Percentiles rank a stretch among this genome's conserved stretches.
phyloP scores from a whole-genome alignment of 106 monocot species.

The Dendrobium nobile region DNA sequence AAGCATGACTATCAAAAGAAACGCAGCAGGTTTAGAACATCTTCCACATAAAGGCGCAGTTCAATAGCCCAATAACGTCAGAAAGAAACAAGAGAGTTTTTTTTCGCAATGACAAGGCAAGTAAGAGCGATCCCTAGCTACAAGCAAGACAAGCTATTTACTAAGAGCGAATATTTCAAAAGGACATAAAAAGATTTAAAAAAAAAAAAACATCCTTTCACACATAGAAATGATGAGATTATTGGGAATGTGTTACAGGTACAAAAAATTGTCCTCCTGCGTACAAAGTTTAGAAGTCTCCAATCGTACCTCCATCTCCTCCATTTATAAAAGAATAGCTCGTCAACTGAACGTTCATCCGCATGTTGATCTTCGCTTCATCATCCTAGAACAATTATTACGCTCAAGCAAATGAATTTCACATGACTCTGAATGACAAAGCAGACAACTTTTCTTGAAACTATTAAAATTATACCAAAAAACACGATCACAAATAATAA shows the following conservation, averaged over 20 bases:
- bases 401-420: background rate
- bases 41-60: background rate
- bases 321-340: constrained; percentile 34
- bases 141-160: background rate
- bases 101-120: background rate
- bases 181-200: no score
- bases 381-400: constrained; percentile 15
- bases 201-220: background rate
- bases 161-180: background rate
- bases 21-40: background rate
- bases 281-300: background rate
- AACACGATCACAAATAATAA: background rate
- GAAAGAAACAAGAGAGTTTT: background rate
- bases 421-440: background rate
- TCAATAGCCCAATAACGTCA: background rate
- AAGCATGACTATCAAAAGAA: background rate
- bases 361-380: constrained; percentile 15
- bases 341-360: constrained; percentile 31
- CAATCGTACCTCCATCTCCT: constrained; percentile 18
- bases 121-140: background rate
- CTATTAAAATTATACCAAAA: background rate
- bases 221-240: background rate
- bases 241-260: background rate
- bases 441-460: background rate
- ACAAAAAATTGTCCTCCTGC: background rate